Evolutionary conservation across 83 land plant genomes (phyloP), one percentile per base, ranked within the genome.

Genomic region (Larix sibirica): DNA sequence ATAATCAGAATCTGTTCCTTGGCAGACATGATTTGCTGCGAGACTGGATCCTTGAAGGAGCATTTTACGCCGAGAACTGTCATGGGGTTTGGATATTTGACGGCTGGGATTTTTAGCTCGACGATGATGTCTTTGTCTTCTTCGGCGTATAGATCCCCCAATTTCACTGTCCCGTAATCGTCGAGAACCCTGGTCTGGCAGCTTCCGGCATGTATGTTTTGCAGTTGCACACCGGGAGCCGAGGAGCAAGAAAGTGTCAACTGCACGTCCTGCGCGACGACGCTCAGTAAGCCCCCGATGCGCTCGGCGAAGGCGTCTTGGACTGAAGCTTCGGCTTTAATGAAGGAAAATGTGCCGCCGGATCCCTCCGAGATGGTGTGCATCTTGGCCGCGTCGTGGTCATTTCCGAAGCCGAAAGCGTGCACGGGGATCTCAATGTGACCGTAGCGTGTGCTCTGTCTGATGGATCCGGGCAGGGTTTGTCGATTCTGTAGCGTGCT

Each of bases 121-220:
- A 97, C 60, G 62, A 97, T 80, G 13, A 97, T 74, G 81, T 97
- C 96, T 69, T 96, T 84, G 84, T 94, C 98, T 79, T 97, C 98
- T 36, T 92, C 92, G n/a, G 96, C 88, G 69, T 92, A 91, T 21
- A 97, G 85, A 73, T 97, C 96, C 3, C 96, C 95, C 18, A 97
- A 38, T 77, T 89, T 87, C 12, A 92, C 81, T 70, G 81, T 77
- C 1, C 84, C 86, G 47, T 74, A 78, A 23, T 83, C 83, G 9
- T 84, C 83, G 7, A 86, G 54, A 6, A 59, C 60, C 28, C 69
- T 62, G 75, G 90, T 84, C 47, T 82, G 88, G 26, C 81, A 83
- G 79, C 86, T 88, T 42, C 88, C 83, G 31, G 95, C 85, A 64
- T 92, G 90, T 47, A 97, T 87, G 62, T 84, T 88, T 20, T 82